Base-by-base conservation (phyloP, 495 filamentous ascomycete species). In the Penicillium herquei region DNA sequence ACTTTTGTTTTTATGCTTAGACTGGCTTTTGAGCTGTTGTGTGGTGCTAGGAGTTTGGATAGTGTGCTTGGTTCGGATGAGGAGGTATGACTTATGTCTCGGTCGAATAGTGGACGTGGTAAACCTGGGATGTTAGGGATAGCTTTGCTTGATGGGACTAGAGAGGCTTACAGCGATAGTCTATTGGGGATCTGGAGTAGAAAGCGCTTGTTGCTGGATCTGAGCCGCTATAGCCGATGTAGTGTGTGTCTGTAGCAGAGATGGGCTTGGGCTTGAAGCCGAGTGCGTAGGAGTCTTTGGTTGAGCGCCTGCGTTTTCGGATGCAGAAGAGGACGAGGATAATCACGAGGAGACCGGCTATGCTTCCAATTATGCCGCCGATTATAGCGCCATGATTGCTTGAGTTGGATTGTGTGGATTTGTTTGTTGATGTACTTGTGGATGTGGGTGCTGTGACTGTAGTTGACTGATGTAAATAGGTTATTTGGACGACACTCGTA, bases 281-380 rank as follows among this genome's bases (percentile, higher is more conserved):
- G 41, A 46, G 4, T 4, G 17, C 21, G 21, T 56, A 14, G 57
- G 59, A 16, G 52, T n/a, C 33, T 52, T 53, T 30, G 43, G 34
- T 42, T 43, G 14, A 59, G 37, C 46, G 62, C 44, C 59, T 70
- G 40, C 64, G 61, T 8, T 68, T 63, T 39, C 59, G 60, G 47
- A 58, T 57, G 21, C 65, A 56, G 39, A 59, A 68, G 0, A 65
- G 18, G 3, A 68, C 14, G 3, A 70, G 12, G 9, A 42, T 44
- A 3, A 63, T 17, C 6, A 73, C n/a, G 1, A 69, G n/a, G 8
- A 63, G 13, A 6, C 41, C 68, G 26, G 52, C 39, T 0, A 68
- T 31, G 0, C 64, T 66, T 32, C 65, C 72, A 0, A 71, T 43
- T 7, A 62, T 57, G 2, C 62, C 72, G 26, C 72, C 73, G 43